Conservation (phyloP, 495 filamentous ascomycete genomes). For the Aspergillus baeticus region DNA sequence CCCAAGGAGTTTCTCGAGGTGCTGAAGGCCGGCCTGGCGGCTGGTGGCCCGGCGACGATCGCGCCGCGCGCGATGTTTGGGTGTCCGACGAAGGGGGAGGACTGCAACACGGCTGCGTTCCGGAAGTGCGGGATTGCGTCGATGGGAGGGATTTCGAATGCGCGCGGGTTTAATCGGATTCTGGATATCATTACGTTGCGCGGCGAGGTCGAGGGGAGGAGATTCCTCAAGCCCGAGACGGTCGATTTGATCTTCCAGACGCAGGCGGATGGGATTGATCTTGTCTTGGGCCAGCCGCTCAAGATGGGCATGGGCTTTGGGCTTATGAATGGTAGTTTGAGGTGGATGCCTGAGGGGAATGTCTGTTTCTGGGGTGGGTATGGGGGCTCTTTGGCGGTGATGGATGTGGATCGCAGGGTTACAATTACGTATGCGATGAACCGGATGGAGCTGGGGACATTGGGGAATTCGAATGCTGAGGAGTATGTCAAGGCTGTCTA, state of each 20-base stretch:
- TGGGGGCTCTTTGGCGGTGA: conserved; percentile 41
- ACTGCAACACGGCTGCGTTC: conserved; percentile 19
- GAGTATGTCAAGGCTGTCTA: conserved; percentile 38
- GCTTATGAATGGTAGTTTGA: conserved; percentile 12
- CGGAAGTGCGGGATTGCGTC: conserved; percentile 27
- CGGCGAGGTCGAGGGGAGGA: conserved; percentile 31
- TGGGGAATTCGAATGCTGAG: conserved; percentile 30
- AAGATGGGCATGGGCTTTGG: conserved; percentile 40
- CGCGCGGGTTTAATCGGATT: conserved; percentile 30
- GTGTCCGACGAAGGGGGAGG: not conserved
- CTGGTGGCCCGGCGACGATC: conserved; percentile 8
- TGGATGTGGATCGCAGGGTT: conserved; percentile 40
- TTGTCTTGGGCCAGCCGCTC: conserved; percentile 24
- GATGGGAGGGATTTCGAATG: conserved; percentile 35
- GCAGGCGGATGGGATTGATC: conserved; percentile 33
- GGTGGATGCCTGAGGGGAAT: conserved; percentile 29
- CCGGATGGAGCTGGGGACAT: conserved; percentile 27
- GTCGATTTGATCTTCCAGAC: conserved; percentile 39
- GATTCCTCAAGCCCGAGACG: conserved; percentile 28
- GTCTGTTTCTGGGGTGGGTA: conserved; percentile 45
- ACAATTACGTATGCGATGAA: conserved; percentile 49
- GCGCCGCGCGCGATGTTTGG: conserved; percentile 16
- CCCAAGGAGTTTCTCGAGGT: not conserved
- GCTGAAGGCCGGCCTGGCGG: not conserved
- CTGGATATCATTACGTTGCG: conserved; percentile 29